Evolutionary conservation across 371 early-diverging fungal genomes (phyloP).

Genomic region (Coemansia sp.): DNA sequence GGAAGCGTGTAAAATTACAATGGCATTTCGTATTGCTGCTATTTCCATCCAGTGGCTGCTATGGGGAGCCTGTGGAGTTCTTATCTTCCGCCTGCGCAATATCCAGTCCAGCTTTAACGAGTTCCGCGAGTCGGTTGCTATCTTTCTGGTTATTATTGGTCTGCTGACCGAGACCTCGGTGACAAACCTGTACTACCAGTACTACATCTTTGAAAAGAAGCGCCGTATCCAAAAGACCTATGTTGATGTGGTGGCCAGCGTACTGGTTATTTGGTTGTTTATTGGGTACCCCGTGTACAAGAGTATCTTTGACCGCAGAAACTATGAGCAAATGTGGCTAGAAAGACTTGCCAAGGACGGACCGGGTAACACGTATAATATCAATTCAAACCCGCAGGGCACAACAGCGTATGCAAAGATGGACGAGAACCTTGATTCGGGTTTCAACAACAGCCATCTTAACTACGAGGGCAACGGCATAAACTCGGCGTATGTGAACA

Average conservation of each 20-base stretch:
- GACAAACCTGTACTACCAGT: constrained; percentile 22
- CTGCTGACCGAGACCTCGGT: constrained; percentile 26
- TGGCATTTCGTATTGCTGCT: constrained; percentile 19
- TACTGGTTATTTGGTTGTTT: constrained; percentile 37
- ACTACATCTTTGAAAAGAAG: constrained; percentile 22
- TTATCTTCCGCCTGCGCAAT: constrained; percentile 46
- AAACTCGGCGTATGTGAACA: constrained; percentile 10
- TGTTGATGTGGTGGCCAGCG: constrained; percentile 24
- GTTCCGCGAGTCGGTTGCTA: constrained; percentile 39
- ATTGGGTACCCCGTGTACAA: constrained; percentile 34
- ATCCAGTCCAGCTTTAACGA: constrained; percentile 50
- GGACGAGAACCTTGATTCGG: constrained; percentile 28
- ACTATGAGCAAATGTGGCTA: constrained; percentile 38
- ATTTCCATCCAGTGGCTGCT: constrained; percentile 29
- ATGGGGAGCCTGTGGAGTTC: constrained; percentile 26
- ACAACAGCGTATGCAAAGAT: constrained; percentile 39
- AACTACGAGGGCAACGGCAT: neutral
- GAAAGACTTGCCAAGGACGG: constrained; percentile 35
- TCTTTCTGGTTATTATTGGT: constrained; percentile 31
- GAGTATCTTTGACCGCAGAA: constrained; percentile 31
- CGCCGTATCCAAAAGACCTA: constrained; percentile 37
- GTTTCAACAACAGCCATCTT: constrained; percentile 23
- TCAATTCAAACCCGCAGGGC: constrained; percentile 5
- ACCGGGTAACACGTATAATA: constrained; percentile 14
- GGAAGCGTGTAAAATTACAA: constrained; percentile 25